These are phyloP conservation scores for Adansonia grandidieri DNA, from an alignment of 441 rosid species.

Conservation along the genomic window DNA sequence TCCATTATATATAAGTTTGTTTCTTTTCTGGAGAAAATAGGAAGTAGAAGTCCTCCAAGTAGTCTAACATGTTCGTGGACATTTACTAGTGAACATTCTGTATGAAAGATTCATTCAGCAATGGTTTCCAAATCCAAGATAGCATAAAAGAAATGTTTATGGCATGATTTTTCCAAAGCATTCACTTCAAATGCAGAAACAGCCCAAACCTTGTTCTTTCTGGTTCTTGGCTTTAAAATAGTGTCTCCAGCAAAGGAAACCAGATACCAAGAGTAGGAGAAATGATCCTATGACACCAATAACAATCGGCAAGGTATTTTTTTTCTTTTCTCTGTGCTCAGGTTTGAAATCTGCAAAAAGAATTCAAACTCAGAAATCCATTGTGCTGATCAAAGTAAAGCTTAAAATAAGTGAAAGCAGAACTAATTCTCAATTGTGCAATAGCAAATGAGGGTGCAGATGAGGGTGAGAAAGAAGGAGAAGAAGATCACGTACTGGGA, in stretches of 20 bases:
- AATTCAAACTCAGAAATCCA: conserved; percentile 9
- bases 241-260: conserved; percentile 37
- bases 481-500: conserved; percentile 32
- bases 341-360: conserved; percentile 37
- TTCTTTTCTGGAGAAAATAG: background rate
- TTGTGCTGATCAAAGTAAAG: conserved; percentile 3
- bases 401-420: background rate
- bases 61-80: background rate
- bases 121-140: background rate
- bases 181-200: background rate
- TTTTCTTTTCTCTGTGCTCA: conserved; percentile 21
- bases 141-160: background rate
- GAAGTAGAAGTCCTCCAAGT: background rate
- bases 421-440: background rate
- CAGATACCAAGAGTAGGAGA: conserved; percentile 24
- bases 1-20: background rate
- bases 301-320: conserved; percentile 27
- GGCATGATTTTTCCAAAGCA: background rate
- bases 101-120: background rate
- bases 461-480: conserved; percentile 1
- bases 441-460: background rate
- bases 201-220: conserved; percentile 32
- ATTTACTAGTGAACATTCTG: background rate
- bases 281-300: conserved; percentile 31
- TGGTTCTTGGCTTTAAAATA: conserved; percentile 24